Percentiles rank a stretch among this genome's conserved stretches.
Conservation (phyloP, 768 basidiomycete species). For the Mrakia blollopis region DNA sequence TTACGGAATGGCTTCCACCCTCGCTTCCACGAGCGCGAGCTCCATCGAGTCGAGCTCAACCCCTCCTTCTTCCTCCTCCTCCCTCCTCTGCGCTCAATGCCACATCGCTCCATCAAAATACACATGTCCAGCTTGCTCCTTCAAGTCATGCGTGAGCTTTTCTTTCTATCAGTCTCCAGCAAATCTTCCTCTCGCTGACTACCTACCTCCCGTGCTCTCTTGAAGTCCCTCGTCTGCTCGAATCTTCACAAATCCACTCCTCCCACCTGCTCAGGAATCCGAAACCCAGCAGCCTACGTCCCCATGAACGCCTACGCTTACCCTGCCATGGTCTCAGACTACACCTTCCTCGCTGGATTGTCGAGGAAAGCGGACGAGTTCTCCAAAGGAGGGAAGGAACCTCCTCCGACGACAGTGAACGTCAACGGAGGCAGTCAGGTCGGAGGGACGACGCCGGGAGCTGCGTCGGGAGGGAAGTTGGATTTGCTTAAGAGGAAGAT, state of each 20-base stretch:
- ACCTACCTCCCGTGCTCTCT: neutral
- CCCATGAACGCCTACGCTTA: conserved; percentile 31
- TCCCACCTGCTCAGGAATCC: conserved; percentile 18
- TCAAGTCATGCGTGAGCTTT: conserved; percentile 21
- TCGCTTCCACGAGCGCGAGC: neutral
- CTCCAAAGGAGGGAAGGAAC: conserved; percentile 5
- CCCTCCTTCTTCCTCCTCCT: neutral
- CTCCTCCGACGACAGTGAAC: neutral
- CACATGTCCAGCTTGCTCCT: conserved; percentile 28
- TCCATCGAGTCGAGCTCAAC: neutral
- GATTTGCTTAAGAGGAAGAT: conserved; percentile 20
- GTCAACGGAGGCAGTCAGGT: neutral
- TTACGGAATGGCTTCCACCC: neutral
- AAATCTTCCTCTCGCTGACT: neutral
- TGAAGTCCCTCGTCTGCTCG: conserved; percentile 27
- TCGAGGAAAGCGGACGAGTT: conserved; percentile 28
- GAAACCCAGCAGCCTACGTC: conserved; percentile 25
- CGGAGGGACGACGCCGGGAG: conserved; percentile 3
- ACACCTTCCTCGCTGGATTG: conserved; percentile 27
- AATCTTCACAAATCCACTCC: conserved; percentile 20
- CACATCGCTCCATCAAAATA: conserved; percentile 7
- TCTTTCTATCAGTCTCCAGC: neutral
- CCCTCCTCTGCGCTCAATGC: conserved; percentile 30
- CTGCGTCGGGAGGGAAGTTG: conserved; percentile 9
- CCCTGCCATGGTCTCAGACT: conserved; percentile 24